Percentiles rank a stretch among this genome's conserved stretches.
Evolutionary conservation across 495 filamentous ascomycete genomes (phyloP).

Genomic region (Neurospora hispaniola): DNA sequence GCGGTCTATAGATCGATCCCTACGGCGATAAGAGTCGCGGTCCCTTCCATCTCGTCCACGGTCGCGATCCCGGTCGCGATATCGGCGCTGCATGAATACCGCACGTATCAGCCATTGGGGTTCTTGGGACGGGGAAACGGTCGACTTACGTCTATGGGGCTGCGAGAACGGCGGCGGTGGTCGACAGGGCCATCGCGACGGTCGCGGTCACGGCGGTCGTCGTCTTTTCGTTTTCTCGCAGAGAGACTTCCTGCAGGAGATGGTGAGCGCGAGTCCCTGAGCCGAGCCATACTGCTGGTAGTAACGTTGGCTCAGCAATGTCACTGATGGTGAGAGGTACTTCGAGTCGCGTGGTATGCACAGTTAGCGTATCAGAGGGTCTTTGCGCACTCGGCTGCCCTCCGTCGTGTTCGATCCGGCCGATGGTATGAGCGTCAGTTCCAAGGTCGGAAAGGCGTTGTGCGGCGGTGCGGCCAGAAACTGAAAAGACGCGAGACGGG

Average conservation of each 20-base stretch:
- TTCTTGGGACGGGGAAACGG: constrained; percentile 1
- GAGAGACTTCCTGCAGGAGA: constrained; percentile 86
- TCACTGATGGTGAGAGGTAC: constrained; percentile 58
- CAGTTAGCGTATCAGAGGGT: constrained; percentile 7
- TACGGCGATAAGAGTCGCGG: constrained; percentile 53
- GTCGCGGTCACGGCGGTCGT: constrained; percentile 65
- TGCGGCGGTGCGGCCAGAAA: neutral
- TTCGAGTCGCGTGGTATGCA: constrained; percentile 18
- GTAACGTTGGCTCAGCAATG: constrained; percentile 33
- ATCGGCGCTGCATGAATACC: constrained; percentile 41
- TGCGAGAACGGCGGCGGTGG: constrained; percentile 59
- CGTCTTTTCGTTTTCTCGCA: constrained; percentile 67
- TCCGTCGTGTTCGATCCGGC: neutral
- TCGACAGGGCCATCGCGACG: constrained; percentile 41
- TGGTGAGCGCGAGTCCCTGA: constrained; percentile 89
- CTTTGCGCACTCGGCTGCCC: constrained; percentile 2
- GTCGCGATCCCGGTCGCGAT: constrained; percentile 36
- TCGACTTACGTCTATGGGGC: constrained; percentile 53
- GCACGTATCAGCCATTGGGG: constrained; percentile 19
- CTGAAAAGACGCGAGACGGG: neutral
- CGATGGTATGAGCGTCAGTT: neutral
- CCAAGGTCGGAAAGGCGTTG: neutral
- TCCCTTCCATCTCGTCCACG: constrained; percentile 45
- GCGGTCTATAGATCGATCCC: constrained; percentile 66
- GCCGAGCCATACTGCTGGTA: constrained; percentile 68